Percentiles rank a stretch among this genome's conserved stretches.
phyloP scores from a whole-genome alignment of 2,329 filamentous ascomycete genomes.

The Fusarium marasasianum region DNA sequence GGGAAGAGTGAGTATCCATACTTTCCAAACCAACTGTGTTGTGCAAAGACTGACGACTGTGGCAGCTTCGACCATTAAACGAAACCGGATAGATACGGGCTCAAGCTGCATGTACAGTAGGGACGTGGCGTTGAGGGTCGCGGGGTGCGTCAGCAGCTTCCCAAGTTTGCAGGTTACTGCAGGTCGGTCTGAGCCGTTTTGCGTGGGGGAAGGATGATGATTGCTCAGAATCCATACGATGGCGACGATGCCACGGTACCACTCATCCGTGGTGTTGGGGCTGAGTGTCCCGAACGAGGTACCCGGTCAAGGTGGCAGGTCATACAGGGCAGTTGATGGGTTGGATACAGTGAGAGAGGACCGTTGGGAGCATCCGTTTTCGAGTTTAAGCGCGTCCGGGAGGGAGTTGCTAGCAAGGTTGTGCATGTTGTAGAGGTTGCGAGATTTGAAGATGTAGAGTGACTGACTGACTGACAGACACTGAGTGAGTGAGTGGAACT shows the following conservation, averaged over 20 bases:
- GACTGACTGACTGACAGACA: slow-evolving; percentile 17
- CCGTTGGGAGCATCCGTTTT: slow-evolving; percentile 13
- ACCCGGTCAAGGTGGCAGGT: slow-evolving; percentile 32
- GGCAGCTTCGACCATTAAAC: slow-evolving; percentile 54
- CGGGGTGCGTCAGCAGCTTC: slow-evolving; percentile 39
- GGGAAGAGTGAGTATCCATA: slow-evolving; percentile 74
- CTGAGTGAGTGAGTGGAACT: slow-evolving; percentile 32
- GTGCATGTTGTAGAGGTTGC: slow-evolving; percentile 37
- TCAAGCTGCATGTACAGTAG: not conserved
- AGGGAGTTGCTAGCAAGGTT: slow-evolving; percentile 9
- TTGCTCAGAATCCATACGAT: slow-evolving; percentile 39
- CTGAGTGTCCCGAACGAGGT: slow-evolving; percentile 35
- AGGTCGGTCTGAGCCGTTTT: slow-evolving; percentile 41
- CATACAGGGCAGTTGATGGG: slow-evolving; percentile 20
- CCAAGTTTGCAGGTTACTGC: slow-evolving; percentile 29
- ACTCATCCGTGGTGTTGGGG: slow-evolving; percentile 36
- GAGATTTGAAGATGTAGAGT: slow-evolving; percentile 35
- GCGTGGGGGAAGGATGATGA: slow-evolving; percentile 35
- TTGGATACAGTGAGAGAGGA: slow-evolving; percentile 11
- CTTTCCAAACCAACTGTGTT: not conserved
- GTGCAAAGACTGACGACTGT: slow-evolving; percentile 33
- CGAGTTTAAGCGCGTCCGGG: slow-evolving; percentile 14
- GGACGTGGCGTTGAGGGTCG: slow-evolving; percentile 18
- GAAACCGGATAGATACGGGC: slow-evolving; percentile 16
- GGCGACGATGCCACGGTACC: slow-evolving; percentile 34